Base-by-base conservation (phyloP, 148 eudicot species). In the Hydrangea macrophylla region DNA sequence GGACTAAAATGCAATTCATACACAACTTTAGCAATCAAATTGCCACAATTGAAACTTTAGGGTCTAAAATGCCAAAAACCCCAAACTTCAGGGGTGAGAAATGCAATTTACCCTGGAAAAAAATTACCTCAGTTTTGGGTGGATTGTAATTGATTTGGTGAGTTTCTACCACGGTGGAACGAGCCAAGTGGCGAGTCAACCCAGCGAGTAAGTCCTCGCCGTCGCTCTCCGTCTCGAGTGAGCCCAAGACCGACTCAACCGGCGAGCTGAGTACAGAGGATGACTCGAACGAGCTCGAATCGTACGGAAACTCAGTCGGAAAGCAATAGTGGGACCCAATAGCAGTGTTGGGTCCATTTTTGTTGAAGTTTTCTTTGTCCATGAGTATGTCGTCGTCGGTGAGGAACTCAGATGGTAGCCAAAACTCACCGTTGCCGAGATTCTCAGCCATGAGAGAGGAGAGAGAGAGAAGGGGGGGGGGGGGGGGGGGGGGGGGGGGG, bases 391-490 rank as follows among this genome's bases (percentile, higher is more conserved):
- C 84, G 10, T 82, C 88, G 71, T 79, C 89, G 32, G 84, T 73
- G 57, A 88, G 85, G 37, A 91, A 88, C 62, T 83, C 85, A 5
- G 91, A 64, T 0, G 92, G 97, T 7, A 91, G 86, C 86, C 88
- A 88, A 55, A 88, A 88, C 60, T 75, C 72, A 6, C 70, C 69
- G 25, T 33, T 58, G 3, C 60, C 67, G 59, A 77, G 42, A 25
- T 55, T 54, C 0, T 72, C 79, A 51, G 72, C 79, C 83, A 77
- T 80, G n/a, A n/a, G n/a, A n/a, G n/a, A n/a, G 42, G 64, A 0
- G 64, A 30, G 36, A 54, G 25, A 7, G 64, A n/a, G 42, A 36
- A 15, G 6, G 15, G 13, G 8, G 64, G 17, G 55, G n/a, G n/a
- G n/a, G n/a, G n/a, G n/a, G n/a, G n/a, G n/a, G n/a, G n/a, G n/a